Evolutionary conservation across 106 monocot species (phyloP), one percentile per base, ranked within the genome.

Genomic region (Ottelia alismoides): DNA sequence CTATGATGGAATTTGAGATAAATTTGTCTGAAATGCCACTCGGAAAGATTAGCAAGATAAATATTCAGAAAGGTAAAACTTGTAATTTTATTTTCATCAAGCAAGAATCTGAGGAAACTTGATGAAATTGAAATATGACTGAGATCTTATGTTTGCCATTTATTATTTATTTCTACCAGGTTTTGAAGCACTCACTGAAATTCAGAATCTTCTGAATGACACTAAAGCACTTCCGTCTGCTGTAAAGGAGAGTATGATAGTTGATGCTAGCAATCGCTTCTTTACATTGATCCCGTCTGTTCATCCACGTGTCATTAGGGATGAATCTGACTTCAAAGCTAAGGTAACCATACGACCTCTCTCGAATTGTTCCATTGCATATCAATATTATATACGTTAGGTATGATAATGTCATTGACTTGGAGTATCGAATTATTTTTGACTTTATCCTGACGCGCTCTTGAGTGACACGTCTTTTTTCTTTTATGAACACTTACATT

Each of bases 241-340:
- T 52, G 32, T 77, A 31, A 98, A 64, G 48, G 82, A 90, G 61
- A 98, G 85, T 65, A 72, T 90, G 69, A 63, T 90, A 54, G 58
- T 90, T 61, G 90, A 84, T 77, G 90, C 98, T 2, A 98, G 98
- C 58, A 98, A 98, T 66, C 90, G 85, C 21, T 98, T 98, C 56
- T 98, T 98, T 75, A 98, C 98, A 18, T 70, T 98, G 79, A 98
- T 98, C 52, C 98, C 98, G 62, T 98, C 98, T 21, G 78, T 98
- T 40, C 90, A 90, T 77, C 98, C 98, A 52, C 79, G 75, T 77
- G 78, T 86, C 30, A 98, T 98, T 56, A 70, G 70, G 62, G 73
- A 79, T 53, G 74, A 86, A 55, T 57, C 70, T 70, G 98, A 98
- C 75, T 80, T 98, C 30, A 85, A 73, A 58, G 54, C 74, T 19